phyloP scores from a whole-genome alignment of 1,139 yeast species.

The Kazachstania sp. region DNA sequence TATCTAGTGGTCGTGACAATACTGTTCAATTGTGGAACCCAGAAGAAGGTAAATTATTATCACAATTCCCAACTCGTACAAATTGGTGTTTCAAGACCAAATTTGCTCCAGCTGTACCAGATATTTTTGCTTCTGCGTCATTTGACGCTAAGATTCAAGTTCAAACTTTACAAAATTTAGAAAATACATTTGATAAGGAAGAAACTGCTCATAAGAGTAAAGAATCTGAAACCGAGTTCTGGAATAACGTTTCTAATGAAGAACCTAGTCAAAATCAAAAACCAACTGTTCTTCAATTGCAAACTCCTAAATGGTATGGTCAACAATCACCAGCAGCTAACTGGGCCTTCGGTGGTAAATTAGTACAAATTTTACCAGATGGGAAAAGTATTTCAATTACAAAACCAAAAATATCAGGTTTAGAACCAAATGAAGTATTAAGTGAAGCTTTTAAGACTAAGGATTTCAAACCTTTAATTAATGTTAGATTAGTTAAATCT shows the following conservation, averaged over 20 bases:
- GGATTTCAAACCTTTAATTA: slow-evolving; percentile 48
- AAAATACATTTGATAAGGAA: slow-evolving; percentile 23
- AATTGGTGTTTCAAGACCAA: slow-evolving; percentile 89
- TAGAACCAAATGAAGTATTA: slow-evolving; percentile 39
- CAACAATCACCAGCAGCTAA: slow-evolving; percentile 60
- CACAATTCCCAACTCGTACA: slow-evolving; percentile 84
- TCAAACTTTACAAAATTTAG: slow-evolving; percentile 74
- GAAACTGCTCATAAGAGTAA: slow-evolving; percentile 33
- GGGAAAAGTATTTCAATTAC: slow-evolving; percentile 41
- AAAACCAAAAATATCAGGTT: slow-evolving; percentile 38
- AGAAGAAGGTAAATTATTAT: slow-evolving; percentile 52
- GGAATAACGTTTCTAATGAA: slow-evolving; percentile 65
- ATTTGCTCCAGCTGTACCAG: slow-evolving; percentile 86
- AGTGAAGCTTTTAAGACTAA: slow-evolving; percentile 50
- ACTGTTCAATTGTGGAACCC: slow-evolving; percentile 90
- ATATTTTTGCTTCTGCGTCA: slow-evolving; percentile 85
- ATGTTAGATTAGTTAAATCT: slow-evolving; percentile 40
- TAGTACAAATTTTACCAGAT: slow-evolving; percentile 49
- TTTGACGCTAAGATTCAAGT: slow-evolving; percentile 80
- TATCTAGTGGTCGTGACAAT: slow-evolving; percentile 90
- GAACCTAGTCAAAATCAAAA: slow-evolving; percentile 25
- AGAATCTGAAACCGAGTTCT: slow-evolving; percentile 65
- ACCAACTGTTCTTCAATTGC: slow-evolving; percentile 38
- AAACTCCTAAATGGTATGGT: slow-evolving; percentile 86
- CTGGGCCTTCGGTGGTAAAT: slow-evolving; percentile 92